Percentiles rank a stretch among this genome's conserved stretches.
phyloP scores from a whole-genome alignment of 352 stramenopile species.

The Pythium scleroteichum region DNA sequence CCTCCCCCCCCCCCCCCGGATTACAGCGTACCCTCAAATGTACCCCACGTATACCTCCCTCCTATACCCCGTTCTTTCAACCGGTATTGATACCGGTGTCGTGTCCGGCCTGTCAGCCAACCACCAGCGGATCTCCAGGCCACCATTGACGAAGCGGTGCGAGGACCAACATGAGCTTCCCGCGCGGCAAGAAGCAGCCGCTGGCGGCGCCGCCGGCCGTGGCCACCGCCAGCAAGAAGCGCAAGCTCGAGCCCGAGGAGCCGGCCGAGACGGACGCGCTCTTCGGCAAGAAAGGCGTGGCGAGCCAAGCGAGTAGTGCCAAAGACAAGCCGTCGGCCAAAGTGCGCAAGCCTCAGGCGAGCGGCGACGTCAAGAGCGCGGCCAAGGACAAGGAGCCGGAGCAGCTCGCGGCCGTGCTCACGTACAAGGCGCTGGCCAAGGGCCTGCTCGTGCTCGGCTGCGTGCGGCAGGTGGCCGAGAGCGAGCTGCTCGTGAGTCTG shows the following conservation, averaged over 20 bases:
- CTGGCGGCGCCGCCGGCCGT: conserved; percentile 25
- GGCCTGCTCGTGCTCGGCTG: conserved; percentile 82
- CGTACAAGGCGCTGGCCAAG: conserved; percentile 73
- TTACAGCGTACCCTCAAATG: no score
- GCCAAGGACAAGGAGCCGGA: conserved; percentile 36
- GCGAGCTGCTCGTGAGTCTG: conserved; percentile 84
- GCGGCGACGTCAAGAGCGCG: conserved; percentile 19
- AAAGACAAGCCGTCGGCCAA: conserved; percentile 24
- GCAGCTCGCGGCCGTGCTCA: conserved; percentile 42
- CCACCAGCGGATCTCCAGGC: not conserved
- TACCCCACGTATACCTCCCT: no score
- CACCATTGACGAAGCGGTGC: conserved; percentile 1
- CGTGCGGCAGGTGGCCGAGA: conserved; percentile 88
- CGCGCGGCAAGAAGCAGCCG: conserved; percentile 64
- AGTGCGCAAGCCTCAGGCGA: conserved; percentile 26
- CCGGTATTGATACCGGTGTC: not conserved
- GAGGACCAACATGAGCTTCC: conserved; percentile 50
- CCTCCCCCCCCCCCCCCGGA: no score
- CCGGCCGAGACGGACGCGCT: conserved; percentile 51
- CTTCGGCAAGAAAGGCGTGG: conserved; percentile 78
- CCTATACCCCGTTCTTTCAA: not conserved
- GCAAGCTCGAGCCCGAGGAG: conserved; percentile 36
- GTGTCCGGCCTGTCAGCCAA: not conserved
- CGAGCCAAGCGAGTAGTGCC: conserved; percentile 17
- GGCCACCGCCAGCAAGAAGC: conserved; percentile 39